Evolutionary conservation across 1,139 yeast genomes (phyloP).

Genomic region (Kluyveromyces sp.): DNA sequence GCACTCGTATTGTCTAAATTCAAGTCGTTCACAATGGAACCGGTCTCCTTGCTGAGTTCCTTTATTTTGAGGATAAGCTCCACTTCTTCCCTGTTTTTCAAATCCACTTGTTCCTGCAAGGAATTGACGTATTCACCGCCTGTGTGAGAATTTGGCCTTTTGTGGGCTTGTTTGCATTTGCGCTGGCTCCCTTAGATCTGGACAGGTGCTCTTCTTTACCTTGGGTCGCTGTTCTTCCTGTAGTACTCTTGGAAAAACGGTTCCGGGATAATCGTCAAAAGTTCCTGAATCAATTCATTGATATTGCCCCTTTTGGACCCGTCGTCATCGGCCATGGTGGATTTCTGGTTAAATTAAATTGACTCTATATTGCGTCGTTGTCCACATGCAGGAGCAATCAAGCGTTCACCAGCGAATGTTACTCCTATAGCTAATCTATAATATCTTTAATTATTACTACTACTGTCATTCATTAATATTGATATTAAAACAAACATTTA

Average conservation of each 20-base stretch:
- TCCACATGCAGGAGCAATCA: too few relatives aligned
- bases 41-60: slow-evolving; percentile 37
- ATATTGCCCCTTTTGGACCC: slow-evolving; percentile 73
- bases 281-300: slow-evolving; percentile 81
- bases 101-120: slow-evolving; percentile 70
- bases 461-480: neutral
- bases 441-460: too few relatives aligned
- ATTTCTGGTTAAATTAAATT: too few relatives aligned
- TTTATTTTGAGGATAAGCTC: slow-evolving; percentile 59
- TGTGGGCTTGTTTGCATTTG: slow-evolving; percentile 82
- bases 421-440: too few relatives aligned
- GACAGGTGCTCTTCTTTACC: slow-evolving; percentile 44
- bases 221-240: slow-evolving; percentile 11
- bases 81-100: slow-evolving; percentile 68
- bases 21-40: slow-evolving; percentile 30
- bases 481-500: neutral
- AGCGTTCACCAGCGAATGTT: too few relatives aligned
- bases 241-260: slow-evolving; percentile 41
- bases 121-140: slow-evolving; percentile 70
- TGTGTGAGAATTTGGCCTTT: slow-evolving; percentile 85
- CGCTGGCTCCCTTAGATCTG: slow-evolving; percentile 26
- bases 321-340: slow-evolving; percentile 3
- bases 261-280: slow-evolving; percentile 60
- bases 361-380: too few relatives aligned
- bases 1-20: slow-evolving; percentile 70